phyloP scores from a whole-genome alignment of 108 stramenopile species.

The Schizochytrium sp. region DNA sequence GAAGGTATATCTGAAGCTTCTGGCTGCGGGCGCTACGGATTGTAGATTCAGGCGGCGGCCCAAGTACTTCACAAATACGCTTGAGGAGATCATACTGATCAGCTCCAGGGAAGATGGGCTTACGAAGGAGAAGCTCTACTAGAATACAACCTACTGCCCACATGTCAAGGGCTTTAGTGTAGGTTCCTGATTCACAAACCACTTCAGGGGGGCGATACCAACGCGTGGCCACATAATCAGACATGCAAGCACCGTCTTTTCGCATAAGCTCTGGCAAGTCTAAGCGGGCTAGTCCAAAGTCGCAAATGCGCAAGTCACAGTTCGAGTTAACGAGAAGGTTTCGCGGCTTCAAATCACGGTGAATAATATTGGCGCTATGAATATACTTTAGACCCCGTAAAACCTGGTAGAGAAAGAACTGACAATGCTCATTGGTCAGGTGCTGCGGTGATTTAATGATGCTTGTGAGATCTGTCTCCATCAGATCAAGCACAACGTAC shows the following conservation, averaged over 20 bases:
- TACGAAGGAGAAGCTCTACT: slow-evolving; percentile 90
- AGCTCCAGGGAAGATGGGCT: slow-evolving; percentile 92
- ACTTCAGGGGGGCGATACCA: slow-evolving; percentile 80
- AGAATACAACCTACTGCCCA: slow-evolving; percentile 97
- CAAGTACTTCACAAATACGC: slow-evolving; percentile 84
- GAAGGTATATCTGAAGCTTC: slow-evolving; percentile 45
- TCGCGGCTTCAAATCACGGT: slow-evolving; percentile 77
- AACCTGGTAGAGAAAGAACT: slow-evolving; percentile 64
- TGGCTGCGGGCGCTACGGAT: slow-evolving; percentile 40
- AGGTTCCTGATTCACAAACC: slow-evolving; percentile 78
- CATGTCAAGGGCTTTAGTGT: slow-evolving; percentile 88
- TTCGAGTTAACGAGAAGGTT: slow-evolving; percentile 66
- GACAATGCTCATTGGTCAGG: slow-evolving; percentile 13
- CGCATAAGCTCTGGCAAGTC: slow-evolving; percentile 59
- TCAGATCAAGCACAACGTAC: slow-evolving; percentile 63
- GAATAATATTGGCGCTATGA: slow-evolving; percentile 68
- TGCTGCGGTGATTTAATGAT: slow-evolving; percentile 65
- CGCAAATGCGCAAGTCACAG: slow-evolving; percentile 66
- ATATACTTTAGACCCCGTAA: slow-evolving; percentile 67
- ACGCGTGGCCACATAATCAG: slow-evolving; percentile 78
- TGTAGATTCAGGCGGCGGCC: slow-evolving; percentile 76
- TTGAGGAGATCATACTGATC: slow-evolving; percentile 89
- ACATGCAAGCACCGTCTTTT: slow-evolving; percentile 62
- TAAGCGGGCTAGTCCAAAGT: slow-evolving; percentile 73
- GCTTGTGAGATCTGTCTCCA: slow-evolving; percentile 62